These are phyloP conservation scores for Paraphoma sp. DNA, from an alignment of 2,329 filamentous ascomycete genomes.

Conservation along the genomic window DNA sequence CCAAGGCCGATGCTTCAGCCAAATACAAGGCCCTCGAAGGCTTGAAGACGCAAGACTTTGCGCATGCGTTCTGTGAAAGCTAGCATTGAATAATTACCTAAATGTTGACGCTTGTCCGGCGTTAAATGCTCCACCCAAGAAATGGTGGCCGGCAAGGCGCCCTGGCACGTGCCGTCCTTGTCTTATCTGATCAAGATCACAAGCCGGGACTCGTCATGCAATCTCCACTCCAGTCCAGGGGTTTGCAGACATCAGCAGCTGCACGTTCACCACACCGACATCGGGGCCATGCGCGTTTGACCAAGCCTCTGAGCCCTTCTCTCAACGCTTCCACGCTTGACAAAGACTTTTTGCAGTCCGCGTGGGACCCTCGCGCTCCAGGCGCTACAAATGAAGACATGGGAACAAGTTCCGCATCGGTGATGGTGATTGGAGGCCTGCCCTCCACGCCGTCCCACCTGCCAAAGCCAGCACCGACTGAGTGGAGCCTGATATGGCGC, in stretches of 20 bases:
- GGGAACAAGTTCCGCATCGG: neutral
- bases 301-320: neutral
- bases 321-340: neutral
- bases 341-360: neutral
- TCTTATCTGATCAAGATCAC: too few species aligned
- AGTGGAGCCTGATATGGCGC: constrained; percentile 19
- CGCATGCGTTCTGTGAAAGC: too few species aligned
- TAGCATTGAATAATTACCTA: too few species aligned
- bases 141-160: too few species aligned
- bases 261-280: neutral
- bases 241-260: neutral
- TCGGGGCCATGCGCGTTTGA: neutral
- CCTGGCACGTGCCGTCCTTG: too few species aligned
- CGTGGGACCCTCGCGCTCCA: neutral
- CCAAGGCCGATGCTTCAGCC: too few species aligned
- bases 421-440: constrained; percentile 11
- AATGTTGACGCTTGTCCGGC: too few species aligned
- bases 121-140: too few species aligned
- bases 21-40: too few species aligned
- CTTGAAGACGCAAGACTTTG: too few species aligned
- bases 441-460: constrained; percentile 10
- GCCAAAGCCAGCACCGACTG: constrained; percentile 15
- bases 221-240: neutral
- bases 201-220: too few species aligned
- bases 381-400: neutral